Base-by-base conservation (phyloP, 345 rosid species). In the Hirschfeldia incana region DNA sequence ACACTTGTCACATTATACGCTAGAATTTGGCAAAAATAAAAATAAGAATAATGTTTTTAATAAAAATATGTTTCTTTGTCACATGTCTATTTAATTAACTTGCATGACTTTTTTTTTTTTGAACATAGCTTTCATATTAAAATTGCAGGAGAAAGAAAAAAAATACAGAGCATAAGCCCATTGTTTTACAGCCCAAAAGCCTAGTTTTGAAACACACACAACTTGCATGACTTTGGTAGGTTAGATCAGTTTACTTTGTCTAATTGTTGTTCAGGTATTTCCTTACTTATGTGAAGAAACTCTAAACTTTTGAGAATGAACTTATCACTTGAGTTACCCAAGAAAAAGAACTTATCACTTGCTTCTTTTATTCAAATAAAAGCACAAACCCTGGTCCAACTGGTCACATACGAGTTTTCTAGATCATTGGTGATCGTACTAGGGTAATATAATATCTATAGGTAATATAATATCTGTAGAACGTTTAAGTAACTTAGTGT, bases 201-300 rank as follows among this genome's bases (percentile, higher is more conserved):
- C 21, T 21, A 21, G 21, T 21, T 21, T 21, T 21, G 21, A 21
- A 21, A 21, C 21, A 21, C 21, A 21, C 21, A 21, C 21, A 21
- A 44, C 42, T 61, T 39, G 59, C 46, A 44, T 73, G 61, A 63
- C 61, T 62, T 46, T 46, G 46, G 37, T 39, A 27, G n/a, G 42
- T 59, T 72, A n/a, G 6, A 69, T 9, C 10, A 69, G 1, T 70
- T 16, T 57, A 1, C 30, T 21, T 3, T 39, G 17, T 11, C 55
- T 39, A 10, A 51, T 21, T 63, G 42, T 62, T 62, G 21, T 30
- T 30, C 4, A n/a, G 17, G 66, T 30, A 30, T 30, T 13, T 62
- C 4, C 34, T 62, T 61, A 1, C 32, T 32, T 21, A 39, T 66
- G 17, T 66, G 55, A 66, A 39, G 70, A 36, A 10, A 17, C 12